phyloP scores from a whole-genome alignment of 208 protist species.

The Wallacemonas rigidus region DNA sequence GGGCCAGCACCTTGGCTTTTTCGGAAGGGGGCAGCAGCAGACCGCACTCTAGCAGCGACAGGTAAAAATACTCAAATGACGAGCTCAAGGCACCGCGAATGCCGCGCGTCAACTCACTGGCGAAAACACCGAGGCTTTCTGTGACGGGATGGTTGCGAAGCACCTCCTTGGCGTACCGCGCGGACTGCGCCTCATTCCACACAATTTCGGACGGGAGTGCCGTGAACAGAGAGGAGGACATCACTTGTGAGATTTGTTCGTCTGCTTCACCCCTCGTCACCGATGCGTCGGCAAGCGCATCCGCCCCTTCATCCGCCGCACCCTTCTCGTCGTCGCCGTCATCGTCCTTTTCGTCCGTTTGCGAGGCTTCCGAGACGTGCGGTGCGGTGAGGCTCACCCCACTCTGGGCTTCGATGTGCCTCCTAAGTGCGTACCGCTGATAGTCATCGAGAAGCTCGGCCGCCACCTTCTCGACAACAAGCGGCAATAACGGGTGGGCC shows the following conservation, averaged over 20 bases:
- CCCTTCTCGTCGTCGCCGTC: conserved; percentile 15
- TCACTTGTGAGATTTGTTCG: no score
- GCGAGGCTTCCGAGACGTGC: conserved; percentile 11
- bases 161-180: conserved; percentile 44
- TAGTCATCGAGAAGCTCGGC: conserved; percentile 52
- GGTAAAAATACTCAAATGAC: conserved; percentile 74
- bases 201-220: conserved; percentile 5
- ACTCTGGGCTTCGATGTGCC: neutral
- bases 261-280: no score
- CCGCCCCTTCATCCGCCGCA: neutral
- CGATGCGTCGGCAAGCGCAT: no score
- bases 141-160: conserved; percentile 59
- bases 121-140: conserved; percentile 67
- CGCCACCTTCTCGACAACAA: conserved; percentile 63
- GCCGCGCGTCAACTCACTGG: conserved; percentile 76
- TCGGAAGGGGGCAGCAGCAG: conserved; percentile 23
- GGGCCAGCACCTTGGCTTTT: neutral
- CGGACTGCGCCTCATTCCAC: conserved; percentile 27
- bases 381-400: no score
- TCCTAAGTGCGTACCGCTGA: conserved; percentile 19
- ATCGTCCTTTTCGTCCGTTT: conserved; percentile 18
- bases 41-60: conserved; percentile 51
- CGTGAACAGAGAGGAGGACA: no score
- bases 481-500: conserved; percentile 41
- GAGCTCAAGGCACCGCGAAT: conserved; percentile 82